Evolutionary conservation across 1,284 basidiomycete genomes (phyloP).

Genomic region (Spongispora temasekensis): DNA sequence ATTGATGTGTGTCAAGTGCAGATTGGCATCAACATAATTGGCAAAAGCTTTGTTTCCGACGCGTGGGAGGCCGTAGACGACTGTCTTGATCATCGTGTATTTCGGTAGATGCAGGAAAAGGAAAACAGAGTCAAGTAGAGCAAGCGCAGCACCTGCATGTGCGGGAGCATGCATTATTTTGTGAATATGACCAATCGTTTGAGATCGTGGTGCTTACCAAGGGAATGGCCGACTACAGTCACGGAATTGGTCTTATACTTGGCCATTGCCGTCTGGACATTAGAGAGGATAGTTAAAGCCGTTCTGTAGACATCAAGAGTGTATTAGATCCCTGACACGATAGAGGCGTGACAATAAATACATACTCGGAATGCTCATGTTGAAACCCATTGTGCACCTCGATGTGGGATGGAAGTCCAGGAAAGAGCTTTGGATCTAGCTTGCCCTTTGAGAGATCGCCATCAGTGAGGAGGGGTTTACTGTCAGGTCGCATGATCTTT

Average conservation of each 20-base stretch:
- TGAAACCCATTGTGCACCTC: conserved; percentile 62
- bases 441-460: conserved; percentile 39
- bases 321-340: not conserved
- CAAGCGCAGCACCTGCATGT: conserved; percentile 46
- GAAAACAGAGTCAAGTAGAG: conserved; percentile 48
- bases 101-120: conserved; percentile 39
- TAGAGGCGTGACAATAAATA: not conserved
- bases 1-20: conserved; percentile 48
- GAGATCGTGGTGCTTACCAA: conserved; percentile 37
- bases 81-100: conserved; percentile 31
- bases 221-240: conserved; percentile 56
- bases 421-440: conserved; percentile 56
- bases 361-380: conserved; percentile 8
- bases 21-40: conserved; percentile 52
- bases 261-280: conserved; percentile 46
- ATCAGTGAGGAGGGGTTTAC: conserved; percentile 56
- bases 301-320: conserved; percentile 38
- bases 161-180: not conserved
- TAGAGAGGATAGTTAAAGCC: conserved; percentile 48
- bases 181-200: not conserved
- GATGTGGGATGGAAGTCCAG: conserved; percentile 49
- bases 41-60: conserved; percentile 67
- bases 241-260: conserved; percentile 43
- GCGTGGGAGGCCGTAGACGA: conserved; percentile 59
- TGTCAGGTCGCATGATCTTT: conserved; percentile 21